phyloP scores from a whole-genome alignment of 306 rosid genomes.

The Ammopiptanthus mongolicus region DNA sequence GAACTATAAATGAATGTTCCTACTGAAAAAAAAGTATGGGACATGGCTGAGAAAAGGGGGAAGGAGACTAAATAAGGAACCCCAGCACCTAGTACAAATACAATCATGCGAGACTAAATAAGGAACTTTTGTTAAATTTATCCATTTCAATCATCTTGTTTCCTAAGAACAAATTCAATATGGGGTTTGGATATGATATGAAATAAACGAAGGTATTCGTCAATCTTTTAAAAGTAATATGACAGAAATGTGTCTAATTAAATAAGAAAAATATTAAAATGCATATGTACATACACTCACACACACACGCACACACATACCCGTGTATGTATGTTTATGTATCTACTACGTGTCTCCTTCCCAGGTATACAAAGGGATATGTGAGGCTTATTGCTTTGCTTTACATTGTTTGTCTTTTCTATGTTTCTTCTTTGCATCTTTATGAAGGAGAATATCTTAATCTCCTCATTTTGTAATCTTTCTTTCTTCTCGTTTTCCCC shows the following conservation, averaged over 20 bases:
- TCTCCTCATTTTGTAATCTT: not conserved
- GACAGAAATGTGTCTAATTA: not conserved
- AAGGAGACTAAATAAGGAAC: not conserved
- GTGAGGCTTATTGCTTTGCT: not conserved
- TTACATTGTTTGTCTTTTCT: not conserved
- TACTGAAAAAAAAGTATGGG: not conserved
- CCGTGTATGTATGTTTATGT: not conserved
- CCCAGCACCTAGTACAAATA: not conserved
- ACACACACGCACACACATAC: not conserved
- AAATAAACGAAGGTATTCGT: not conserved
- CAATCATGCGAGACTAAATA: not conserved
- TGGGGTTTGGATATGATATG: not conserved
- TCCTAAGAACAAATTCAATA: not conserved
- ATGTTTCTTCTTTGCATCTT: not conserved
- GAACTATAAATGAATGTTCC: not conserved
- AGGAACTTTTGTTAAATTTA: not conserved
- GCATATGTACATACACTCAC: not conserved
- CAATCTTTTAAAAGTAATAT: not conserved
- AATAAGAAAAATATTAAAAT: not conserved
- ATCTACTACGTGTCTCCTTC: not conserved
- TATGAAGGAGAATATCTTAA: not conserved
- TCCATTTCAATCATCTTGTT: not conserved
- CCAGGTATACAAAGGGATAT: not conserved
- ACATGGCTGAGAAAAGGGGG: not conserved
- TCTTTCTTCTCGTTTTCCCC: not conserved